Evolutionary conservation across 2,329 filamentous ascomycete genomes (phyloP), one percentile per base, ranked within the genome.

Genomic region (Bipolaris bicolor): DNA sequence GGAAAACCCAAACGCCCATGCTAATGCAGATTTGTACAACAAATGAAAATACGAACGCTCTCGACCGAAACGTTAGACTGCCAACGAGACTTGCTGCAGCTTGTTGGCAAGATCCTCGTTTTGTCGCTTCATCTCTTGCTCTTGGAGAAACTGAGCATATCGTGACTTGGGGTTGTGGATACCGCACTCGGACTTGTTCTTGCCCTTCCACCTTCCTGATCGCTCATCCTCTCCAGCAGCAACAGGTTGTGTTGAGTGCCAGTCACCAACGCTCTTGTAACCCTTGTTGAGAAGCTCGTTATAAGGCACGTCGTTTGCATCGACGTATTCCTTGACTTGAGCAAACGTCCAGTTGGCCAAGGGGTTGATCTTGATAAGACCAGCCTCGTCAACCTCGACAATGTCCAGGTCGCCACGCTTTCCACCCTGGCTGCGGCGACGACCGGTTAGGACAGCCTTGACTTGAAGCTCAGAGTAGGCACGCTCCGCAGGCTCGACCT

Each of bases 201-300:
- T 90, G 61, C 95, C 95, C 85, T 97, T 97, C 95, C 95, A 99
- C 67, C 95, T 89, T 57, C 95, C 95, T 7, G 95, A 90, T 49
- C 95, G 89, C 86, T 99, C 95, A 71, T 98, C 95, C 80, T 99
- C 95, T 64, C 91, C 91, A 57, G 94, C 92, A 62, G 84, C 87
- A 60, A 98, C 92, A 11, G 95, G 93, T 63, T 82, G 89, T 3
- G 95, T 99, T 49, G 92, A 97, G 84, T 99, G 95, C 91, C 93
- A 98, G 83, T 99, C 95, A 61, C 95, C 95, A 62, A 99, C 85
- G 64, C 92, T 97, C 85, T 98, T 97, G 85, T 99, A 99, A n/a
- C 95, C 95, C 58, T 83, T 84, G 79, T 97, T 91, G 45, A 99
- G 85, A 29, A 99, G 86, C 61, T 85, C 88, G 76, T 99, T 99